phyloP scores from a whole-genome alignment of 2,329 filamentous ascomycete species.

The Fusarium cicatricum region DNA sequence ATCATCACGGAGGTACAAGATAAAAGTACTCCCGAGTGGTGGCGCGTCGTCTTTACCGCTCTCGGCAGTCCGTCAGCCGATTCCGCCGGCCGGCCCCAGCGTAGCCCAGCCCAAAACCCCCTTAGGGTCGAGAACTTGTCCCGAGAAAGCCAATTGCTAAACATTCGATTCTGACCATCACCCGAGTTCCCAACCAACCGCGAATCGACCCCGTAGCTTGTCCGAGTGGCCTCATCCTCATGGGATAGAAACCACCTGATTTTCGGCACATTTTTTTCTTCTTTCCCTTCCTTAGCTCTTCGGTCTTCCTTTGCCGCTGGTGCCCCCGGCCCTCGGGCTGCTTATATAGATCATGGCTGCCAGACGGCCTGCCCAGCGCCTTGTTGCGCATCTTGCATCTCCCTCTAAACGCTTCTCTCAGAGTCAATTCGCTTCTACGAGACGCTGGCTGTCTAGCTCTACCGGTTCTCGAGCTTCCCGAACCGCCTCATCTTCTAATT shows the following conservation, averaged over 20 bases:
- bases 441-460: constrained; percentile 41
- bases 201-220: constrained; percentile 1
- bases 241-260: constrained; percentile 36
- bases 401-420: constrained; percentile 34
- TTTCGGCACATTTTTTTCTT: constrained; percentile 21
- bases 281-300: neutral
- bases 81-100: constrained; percentile 19
- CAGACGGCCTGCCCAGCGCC: constrained; percentile 42
- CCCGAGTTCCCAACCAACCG: constrained; percentile 36
- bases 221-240: constrained; percentile 38
- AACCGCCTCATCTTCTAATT: constrained; percentile 28
- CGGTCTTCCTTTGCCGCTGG: constrained; percentile 8
- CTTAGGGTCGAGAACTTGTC: constrained; percentile 17
- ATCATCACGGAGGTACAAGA: constrained; percentile 20
- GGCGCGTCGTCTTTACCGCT: constrained; percentile 29
- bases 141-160: constrained; percentile 36
- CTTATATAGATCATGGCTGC: constrained; percentile 46
- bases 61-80: constrained; percentile 30
- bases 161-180: constrained; percentile 44
- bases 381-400: constrained; percentile 43
- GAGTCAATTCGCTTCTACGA: constrained; percentile 40
- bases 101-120: constrained; percentile 6
- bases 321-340: constrained; percentile 14
- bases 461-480: constrained; percentile 30
- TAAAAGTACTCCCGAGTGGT: constrained; percentile 27